Conservation (phyloP, 2,329 filamentous ascomycete species). For the Colletotrichum kahawae region DNA sequence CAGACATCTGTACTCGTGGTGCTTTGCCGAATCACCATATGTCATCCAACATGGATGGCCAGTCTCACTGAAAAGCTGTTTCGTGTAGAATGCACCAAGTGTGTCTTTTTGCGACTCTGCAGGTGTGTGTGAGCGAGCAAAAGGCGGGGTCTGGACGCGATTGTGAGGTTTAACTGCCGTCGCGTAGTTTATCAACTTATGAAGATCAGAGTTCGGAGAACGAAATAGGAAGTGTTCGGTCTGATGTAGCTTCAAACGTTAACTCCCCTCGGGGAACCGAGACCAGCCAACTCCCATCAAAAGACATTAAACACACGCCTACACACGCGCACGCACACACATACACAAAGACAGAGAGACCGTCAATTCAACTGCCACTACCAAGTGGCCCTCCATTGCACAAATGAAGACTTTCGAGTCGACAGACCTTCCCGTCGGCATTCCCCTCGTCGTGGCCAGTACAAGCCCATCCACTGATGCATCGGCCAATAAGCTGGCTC, state of each 20-base stretch:
- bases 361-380: not conserved
- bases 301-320: not conserved
- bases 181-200: not conserved
- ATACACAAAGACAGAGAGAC: too few species aligned
- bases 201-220: not conserved
- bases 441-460: not conserved
- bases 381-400: not conserved
- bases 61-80: not conserved
- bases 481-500: not conserved
- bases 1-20: not conserved
- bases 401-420: not conserved
- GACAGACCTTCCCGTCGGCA: not conserved
- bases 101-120: rapidly evolving
- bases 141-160: not conserved
- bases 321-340: not conserved
- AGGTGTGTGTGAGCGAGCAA: not conserved
- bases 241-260: not conserved
- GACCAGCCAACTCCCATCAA: not conserved
- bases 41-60: not conserved
- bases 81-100: not conserved
- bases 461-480: not conserved
- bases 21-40: not conserved
- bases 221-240: not conserved
- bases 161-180: not conserved
- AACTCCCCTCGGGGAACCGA: not conserved